Evolutionary conservation across 208 protist genomes (phyloP), one percentile per base, ranked within the genome.

Genomic region (Leptomonas seymouri): DNA sequence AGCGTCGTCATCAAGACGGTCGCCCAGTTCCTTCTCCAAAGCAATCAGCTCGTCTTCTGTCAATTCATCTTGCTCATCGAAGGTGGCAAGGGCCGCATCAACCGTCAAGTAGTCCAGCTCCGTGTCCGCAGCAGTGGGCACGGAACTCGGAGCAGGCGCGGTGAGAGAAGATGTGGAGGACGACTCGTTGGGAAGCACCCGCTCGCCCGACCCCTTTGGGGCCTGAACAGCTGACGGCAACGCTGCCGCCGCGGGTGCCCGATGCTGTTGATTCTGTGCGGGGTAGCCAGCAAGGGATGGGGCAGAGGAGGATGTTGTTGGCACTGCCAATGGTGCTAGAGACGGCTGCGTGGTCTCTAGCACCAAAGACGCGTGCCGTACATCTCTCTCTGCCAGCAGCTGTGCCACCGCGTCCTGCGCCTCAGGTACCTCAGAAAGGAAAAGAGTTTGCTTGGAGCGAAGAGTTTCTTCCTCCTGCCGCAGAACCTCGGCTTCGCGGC

Each of bases 21-120:
- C 86, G 25, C 76, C 85, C 30, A 93, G 73, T 58, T 93, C 85
- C 44, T 61, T 75, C 57, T 94, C 91, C 49, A 93, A 87, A 9
- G 80, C 80, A 27, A 90, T 71, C 15, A 96, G 80, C 76, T 96
- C 89, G 27, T 90, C 91, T 62, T 93, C 86, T 12, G 86, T 93
- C 18, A 96, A 78, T 23, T 87, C 80, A 28, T 96, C 91, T 14
- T 79, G 31, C 77, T 90, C 85, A 64, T 93, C 87, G 51, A 96
- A 84, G 36, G 82, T 82, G 56, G 81, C 71, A 23, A 94, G 67
- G 25, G 53, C 64, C 28, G 64, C 67, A 56, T 86, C 74, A 12
- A 71, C 41, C 12, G 49, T 12, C 18, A 66, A 53, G 44, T 59
- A 67, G 34, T 77, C 68, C 27, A 51, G 11, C 0, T 73, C 61